Conservation (phyloP, 805 yeast genomes). For the Candida chauliodis region DNA sequence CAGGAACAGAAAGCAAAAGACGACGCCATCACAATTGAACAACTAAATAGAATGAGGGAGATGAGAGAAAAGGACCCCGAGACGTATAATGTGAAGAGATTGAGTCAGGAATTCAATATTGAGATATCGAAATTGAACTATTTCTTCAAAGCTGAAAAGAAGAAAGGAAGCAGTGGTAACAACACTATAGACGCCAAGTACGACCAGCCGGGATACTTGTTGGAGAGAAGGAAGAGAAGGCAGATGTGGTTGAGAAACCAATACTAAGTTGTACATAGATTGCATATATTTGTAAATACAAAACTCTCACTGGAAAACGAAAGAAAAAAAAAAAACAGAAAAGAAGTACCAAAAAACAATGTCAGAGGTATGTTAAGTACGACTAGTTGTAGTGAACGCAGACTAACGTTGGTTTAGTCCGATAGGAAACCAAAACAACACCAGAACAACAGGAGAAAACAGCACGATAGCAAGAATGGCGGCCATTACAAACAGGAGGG, state of each 20-base stretch:
- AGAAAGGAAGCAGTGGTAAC: background rate
- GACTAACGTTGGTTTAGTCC: background rate
- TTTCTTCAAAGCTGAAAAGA: slow-evolving; percentile 9
- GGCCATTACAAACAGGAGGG: slow-evolving; percentile 44
- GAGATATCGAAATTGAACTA: slow-evolving; percentile 23
- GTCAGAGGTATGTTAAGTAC: slow-evolving; percentile 5
- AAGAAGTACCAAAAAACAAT: background rate
- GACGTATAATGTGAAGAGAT: slow-evolving; percentile 56
- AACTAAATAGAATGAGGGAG: slow-evolving; percentile 52
- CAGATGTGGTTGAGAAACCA: slow-evolving; percentile 63
- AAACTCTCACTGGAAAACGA: slow-evolving; percentile 9
- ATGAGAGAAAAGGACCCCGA: slow-evolving; percentile 58
- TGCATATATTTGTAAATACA: slow-evolving; percentile 3
- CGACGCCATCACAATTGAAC: slow-evolving; percentile 55
- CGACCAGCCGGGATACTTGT: slow-evolving; percentile 1
- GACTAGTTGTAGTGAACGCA: background rate
- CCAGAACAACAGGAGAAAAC: slow-evolving; percentile 17
- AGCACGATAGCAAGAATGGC: slow-evolving; percentile 13
- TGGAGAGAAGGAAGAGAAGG: slow-evolving; percentile 56
- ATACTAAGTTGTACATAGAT: slow-evolving; percentile 19
- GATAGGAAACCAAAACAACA: slow-evolving; percentile 5
- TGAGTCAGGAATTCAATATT: slow-evolving; percentile 59
- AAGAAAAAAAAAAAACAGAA: background rate
- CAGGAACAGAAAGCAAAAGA: slow-evolving; percentile 30
- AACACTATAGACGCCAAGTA: background rate